These are phyloP conservation scores for Wallacemonas collosoma DNA, from an alignment of 208 protist genomes.

Conservation along the genomic window DNA sequence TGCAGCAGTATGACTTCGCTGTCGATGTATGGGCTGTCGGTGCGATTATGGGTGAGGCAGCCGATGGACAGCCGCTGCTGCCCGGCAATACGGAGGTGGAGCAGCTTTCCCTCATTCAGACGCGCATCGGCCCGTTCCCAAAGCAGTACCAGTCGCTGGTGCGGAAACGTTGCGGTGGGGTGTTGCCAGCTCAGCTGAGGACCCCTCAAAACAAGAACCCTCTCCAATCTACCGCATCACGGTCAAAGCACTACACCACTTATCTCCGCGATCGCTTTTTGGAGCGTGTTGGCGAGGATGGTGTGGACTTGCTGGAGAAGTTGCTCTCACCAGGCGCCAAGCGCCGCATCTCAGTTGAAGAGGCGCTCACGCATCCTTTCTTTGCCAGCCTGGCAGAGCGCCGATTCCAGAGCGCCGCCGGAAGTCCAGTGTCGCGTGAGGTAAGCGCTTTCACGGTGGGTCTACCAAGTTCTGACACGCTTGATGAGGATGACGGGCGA, in stretches of 20 bases:
- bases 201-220: constrained; percentile 11
- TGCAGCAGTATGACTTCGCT: constrained; percentile 67
- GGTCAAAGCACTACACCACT: constrained; percentile 2
- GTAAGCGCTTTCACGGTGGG: not conserved
- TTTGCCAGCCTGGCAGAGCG: constrained; percentile 43
- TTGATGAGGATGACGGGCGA: not conserved
- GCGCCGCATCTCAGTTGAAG: constrained; percentile 61
- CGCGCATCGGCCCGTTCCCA: constrained; percentile 64
- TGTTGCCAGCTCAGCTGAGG: constrained; percentile 21
- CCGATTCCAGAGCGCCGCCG: not conserved
- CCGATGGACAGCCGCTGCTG: constrained; percentile 80
- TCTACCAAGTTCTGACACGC: constrained; percentile 3
- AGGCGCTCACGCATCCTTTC: constrained; percentile 82
- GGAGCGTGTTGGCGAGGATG: constrained; percentile 30
- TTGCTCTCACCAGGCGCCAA: constrained; percentile 53
- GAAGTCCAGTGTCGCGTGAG: not conserved
- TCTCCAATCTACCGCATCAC: not conserved
- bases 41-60: constrained; percentile 90
- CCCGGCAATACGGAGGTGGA: constrained; percentile 88
- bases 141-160: constrained; percentile 45
- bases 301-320: constrained; percentile 57
- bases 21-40: constrained; percentile 93
- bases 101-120: constrained; percentile 84
- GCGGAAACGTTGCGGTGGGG: constrained; percentile 43
- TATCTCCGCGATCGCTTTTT: constrained; percentile 51